Evolutionary conservation across 2,329 filamentous ascomycete genomes (phyloP).

Genomic region (Magnaporthales sp.): DNA sequence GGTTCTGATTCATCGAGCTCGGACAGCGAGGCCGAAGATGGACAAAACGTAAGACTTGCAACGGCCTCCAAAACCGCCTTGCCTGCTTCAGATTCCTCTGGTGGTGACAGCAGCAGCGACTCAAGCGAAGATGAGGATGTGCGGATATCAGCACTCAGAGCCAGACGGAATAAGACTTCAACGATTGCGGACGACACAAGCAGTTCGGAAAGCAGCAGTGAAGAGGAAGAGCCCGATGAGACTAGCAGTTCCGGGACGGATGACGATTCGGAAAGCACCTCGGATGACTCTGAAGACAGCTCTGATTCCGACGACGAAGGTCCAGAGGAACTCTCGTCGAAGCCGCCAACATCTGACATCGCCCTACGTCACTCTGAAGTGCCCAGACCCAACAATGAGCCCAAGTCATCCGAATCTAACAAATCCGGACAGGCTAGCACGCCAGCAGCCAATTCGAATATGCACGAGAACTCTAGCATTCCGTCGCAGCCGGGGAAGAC

Average conservation of each 20-base stretch:
- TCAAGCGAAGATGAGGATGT: slow-evolving; percentile 5
- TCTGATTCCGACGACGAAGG: slow-evolving; percentile 11
- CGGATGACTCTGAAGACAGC: slow-evolving; percentile 12
- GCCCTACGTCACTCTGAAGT: neutral
- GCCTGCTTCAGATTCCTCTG: slow-evolving; percentile 6
- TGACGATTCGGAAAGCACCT: slow-evolving; percentile 9
- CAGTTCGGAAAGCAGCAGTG: slow-evolving; percentile 7
- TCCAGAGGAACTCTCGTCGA: slow-evolving; percentile 28
- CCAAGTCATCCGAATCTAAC: neutral
- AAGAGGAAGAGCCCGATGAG: slow-evolving; percentile 8
- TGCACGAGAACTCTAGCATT: neutral
- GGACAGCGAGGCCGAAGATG: neutral
- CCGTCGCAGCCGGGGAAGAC: slow-evolving; percentile 16
- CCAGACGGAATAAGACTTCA: neutral
- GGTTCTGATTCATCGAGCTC: slow-evolving; percentile 8
- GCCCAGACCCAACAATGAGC: neutral
- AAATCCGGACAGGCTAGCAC: neutral
- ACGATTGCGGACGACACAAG: slow-evolving; percentile 1
- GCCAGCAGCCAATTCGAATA: neutral
- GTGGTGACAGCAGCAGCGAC: slow-evolving; percentile 8
- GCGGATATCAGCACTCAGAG: neutral
- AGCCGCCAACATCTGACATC: slow-evolving; percentile 9
- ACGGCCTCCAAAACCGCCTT: neutral
- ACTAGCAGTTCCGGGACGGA: slow-evolving; percentile 7
- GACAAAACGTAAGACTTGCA: neutral